phyloP scores from a whole-genome alignment of 495 filamentous ascomycete genomes.

The Stereocaulon alpinum region DNA sequence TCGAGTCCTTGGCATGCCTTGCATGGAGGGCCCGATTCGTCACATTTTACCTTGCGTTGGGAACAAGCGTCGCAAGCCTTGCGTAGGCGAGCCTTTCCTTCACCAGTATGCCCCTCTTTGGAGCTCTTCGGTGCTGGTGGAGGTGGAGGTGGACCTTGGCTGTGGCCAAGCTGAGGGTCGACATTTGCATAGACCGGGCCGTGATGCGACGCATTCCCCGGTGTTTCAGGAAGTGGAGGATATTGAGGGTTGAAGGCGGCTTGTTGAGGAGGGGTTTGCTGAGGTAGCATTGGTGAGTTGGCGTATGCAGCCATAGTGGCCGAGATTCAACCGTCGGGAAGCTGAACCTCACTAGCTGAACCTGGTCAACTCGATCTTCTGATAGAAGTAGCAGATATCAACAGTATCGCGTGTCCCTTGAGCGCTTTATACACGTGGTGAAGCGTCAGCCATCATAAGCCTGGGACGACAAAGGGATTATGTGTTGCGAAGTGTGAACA shows the following conservation, averaged over 20 bases:
- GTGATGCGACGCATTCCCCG: neutral
- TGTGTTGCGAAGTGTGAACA: no score
- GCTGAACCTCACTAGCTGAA: no score
- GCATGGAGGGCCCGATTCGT: conserved; percentile 70
- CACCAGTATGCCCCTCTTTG: neutral
- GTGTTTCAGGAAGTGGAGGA: neutral
- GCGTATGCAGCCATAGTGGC: conserved; percentile 12
- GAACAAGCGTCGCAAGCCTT: conserved; percentile 82
- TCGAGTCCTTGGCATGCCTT: conserved; percentile 65
- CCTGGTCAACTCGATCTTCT: no score
- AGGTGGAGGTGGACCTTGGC: neutral
- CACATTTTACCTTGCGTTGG: conserved; percentile 82
- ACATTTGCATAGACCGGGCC: conserved; percentile 4
- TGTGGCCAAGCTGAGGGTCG: conserved; percentile 9
- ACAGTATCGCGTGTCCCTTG: no score
- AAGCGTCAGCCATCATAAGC: no score
- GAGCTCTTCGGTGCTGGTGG: conserved; percentile 4
- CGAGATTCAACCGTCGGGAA: neutral
- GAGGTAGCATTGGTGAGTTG: conserved; percentile 5
- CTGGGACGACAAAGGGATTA: no score
- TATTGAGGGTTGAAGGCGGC: conserved; percentile 6
- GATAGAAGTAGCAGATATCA: no score
- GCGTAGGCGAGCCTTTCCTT: conserved; percentile 40
- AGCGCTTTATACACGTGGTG: no score
- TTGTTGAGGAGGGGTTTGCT: neutral